Base-by-base conservation (phyloP, 306 rosid genomes). In the Lithocarpus polystachyus region DNA sequence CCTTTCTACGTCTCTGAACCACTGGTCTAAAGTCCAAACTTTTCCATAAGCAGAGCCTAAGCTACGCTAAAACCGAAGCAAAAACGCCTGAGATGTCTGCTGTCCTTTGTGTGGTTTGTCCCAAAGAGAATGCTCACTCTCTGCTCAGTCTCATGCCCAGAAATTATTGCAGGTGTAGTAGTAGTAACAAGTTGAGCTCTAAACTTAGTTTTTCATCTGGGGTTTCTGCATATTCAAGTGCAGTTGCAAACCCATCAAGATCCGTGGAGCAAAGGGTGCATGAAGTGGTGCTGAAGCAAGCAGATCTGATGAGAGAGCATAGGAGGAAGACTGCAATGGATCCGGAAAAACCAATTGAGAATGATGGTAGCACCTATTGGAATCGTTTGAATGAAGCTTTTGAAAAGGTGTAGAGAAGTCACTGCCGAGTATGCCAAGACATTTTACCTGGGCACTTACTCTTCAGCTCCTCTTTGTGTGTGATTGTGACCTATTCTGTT, bases 371-470 rank as follows among this genome's bases (percentile, higher is more conserved):
- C 23, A 74, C 70, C 71, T 73, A 87, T 84, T 81, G 85, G 76
- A 90, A 89, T 90, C 82, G 89, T 28, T 82, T 94, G 84, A 85
- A 64, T 81, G 84, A 79, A 19, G 94, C 98, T 20, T 94, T 88
- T 84, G 88, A 87, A 87, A 77, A 88, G 98, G 11, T 92, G 98
- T 84, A 95, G 95, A 67, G 92, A 91, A 69, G 97, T 94, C 22
- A 92, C 97, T 78, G 94, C 98, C 72, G 98, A 94, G 75, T 91
- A 94, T 86, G 99, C 97, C 71, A 94, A 94, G 76, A 94, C 99
- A 4, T 94, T 94, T 82, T 92, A 92, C 80, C 80, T 94, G 51
- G 99, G 99, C 92, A 84, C 56, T 29, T 56, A 19, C 33, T 33
- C 76, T 35, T 35, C 24, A 18, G 13, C 59, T 64, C n/a, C 57